Evolutionary conservation across 1,284 basidiomycete species (phyloP), one percentile per base, ranked within the genome.

Genomic region (Apiotrichum veenhuisii): DNA sequence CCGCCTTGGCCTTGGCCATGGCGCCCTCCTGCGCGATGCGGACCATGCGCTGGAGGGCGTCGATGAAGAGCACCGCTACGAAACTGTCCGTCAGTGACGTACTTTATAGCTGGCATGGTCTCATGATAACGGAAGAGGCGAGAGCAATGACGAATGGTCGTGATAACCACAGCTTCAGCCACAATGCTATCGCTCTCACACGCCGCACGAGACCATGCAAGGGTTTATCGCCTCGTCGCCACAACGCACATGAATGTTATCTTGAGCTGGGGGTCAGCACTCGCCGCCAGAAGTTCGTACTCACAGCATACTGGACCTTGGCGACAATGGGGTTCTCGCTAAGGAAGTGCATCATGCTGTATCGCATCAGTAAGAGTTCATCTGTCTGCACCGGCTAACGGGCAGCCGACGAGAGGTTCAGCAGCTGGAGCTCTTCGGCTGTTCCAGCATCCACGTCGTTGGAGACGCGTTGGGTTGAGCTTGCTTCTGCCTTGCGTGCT

Each of bases 1-100:
- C 82, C 45, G 80, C 81, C 30, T 82, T 82, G 45, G 80, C 73
- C 70, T 87, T 90, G 18, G 88, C 85, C 23, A 83, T 71, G 43
- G 93, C 87, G 0, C 76, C 74, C 61, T 78, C 76, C 64, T 77
- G 74, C 18, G 87, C 86, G 38, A 95, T 86, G 57, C 90, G 85
- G 80, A 88, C 85, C 89, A 96, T 94, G 63, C 93, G 84, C 77
- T 97, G 93, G 42, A 95, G 81, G 26, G 94, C 91, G 66, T 97
- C 93, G 43, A 80, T 72, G 64, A 81, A 81, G 20, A 78, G 63
- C 3, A 97, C 84, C 1, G 81, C 89, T 1, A 96, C 86, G 69
- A 95, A 96, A 63, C 91, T 93, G 66, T 12, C 15, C 3, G 36
- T 48, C 25, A 53, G 44, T 38, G n/a, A 17, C n/a, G 11, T 8